Conservation (phyloP, 2,329 filamentous ascomycete genomes). For the Geosmithia putterillii region DNA sequence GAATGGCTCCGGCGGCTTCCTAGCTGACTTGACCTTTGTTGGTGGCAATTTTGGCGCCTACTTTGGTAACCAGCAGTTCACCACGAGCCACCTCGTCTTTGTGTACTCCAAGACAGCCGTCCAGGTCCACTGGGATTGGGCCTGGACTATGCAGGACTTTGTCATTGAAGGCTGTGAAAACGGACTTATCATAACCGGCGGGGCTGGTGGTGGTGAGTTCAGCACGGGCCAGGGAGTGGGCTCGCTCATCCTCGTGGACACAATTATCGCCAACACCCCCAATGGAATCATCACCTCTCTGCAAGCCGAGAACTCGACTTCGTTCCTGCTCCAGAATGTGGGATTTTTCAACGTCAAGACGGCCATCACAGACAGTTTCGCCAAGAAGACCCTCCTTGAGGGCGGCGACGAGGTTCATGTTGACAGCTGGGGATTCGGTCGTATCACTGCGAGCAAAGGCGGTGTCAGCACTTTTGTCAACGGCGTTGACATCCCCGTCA, state of each 20-base stretch:
- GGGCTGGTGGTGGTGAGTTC: conserved; percentile 22
- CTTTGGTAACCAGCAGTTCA: conserved; percentile 57
- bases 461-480: neutral
- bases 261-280: conserved; percentile 60
- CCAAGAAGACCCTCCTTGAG: conserved; percentile 39
- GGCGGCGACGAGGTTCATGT: conserved; percentile 55
- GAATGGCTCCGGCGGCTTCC: conserved; percentile 23
- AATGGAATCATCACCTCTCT: conserved; percentile 35
- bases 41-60: conserved; percentile 42
- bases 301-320: conserved; percentile 23
- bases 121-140: conserved; percentile 58
- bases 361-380: conserved; percentile 48
- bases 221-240: conserved; percentile 59
- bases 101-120: conserved; percentile 49
- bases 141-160: conserved; percentile 68
- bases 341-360: conserved; percentile 61
- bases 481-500: no score
- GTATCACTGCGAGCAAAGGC: neutral
- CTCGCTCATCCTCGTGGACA: conserved; percentile 74
- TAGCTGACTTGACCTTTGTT: conserved; percentile 49
- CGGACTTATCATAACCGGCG: conserved; percentile 65
- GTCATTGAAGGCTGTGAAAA: conserved; percentile 62
- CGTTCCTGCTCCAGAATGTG: conserved; percentile 78
- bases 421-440: neutral
- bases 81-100: conserved; percentile 50